Conservation (phyloP, 306 rosid genomes). For the Cicer arietinum region DNA sequence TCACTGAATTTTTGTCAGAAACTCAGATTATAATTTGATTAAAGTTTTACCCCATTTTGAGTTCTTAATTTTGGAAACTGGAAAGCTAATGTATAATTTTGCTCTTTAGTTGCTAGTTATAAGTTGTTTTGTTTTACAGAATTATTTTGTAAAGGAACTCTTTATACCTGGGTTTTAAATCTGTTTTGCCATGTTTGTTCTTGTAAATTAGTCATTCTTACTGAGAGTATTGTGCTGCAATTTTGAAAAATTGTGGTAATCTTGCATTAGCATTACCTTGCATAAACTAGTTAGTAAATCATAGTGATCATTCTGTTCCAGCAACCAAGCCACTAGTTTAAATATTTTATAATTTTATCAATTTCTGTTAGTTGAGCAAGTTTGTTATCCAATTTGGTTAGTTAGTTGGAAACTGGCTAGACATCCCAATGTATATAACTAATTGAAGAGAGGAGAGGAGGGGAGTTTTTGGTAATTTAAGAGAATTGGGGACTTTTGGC, state of each 20-base stretch:
- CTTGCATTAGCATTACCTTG: too few relatives aligned
- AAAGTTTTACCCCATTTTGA: not conserved
- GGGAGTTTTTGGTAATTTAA: not conserved
- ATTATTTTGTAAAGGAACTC: slow-evolving; percentile 1
- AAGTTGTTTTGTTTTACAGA: not conserved
- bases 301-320: not conserved
- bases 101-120: slow-evolving; percentile 2
- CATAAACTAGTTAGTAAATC: too few relatives aligned
- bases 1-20: not conserved
- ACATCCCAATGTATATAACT: not conserved
- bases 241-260: too few relatives aligned
- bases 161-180: not conserved
- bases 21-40: not conserved
- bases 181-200: not conserved
- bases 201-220: not conserved
- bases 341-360: not conserved
- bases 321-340: not conserved
- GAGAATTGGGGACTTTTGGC: not conserved
- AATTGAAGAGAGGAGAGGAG: not conserved
- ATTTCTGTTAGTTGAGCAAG: not conserved
- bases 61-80: slow-evolving; percentile 12
- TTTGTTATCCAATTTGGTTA: slow-evolving; percentile 3
- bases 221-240: too few relatives aligned
- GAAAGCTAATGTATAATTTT: not conserved
- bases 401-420: not conserved